These are phyloP conservation scores for Pseudogymnoascus sp. DNA, from an alignment of 2,329 filamentous ascomycete species.

Conservation along the genomic window DNA sequence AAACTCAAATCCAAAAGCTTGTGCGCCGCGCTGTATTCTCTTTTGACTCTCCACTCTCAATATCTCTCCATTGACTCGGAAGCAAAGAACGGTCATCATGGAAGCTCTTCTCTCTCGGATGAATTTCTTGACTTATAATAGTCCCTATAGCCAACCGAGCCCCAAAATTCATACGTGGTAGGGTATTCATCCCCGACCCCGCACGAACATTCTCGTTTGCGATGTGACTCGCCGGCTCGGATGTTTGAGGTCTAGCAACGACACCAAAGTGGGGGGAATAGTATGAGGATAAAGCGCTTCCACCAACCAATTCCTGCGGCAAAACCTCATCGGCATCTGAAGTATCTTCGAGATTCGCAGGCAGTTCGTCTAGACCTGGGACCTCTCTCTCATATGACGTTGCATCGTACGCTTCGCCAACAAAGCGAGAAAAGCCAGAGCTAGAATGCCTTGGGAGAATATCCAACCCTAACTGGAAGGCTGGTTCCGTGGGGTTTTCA, in stretches of 20 bases:
- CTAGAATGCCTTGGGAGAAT: constrained; percentile 2
- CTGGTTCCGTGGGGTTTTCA: neutral
- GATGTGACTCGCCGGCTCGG: neutral
- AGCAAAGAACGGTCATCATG: constrained; percentile 24
- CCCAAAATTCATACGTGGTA: neutral
- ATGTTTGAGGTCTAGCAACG: neutral
- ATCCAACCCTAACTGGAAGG: neutral
- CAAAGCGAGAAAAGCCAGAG: neutral
- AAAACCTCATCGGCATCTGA: neutral
- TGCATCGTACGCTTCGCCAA: neutral
- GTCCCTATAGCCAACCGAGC: neutral
- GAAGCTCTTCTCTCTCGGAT: constrained; percentile 17
- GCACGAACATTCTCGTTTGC: neutral
- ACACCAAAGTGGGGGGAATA: neutral
- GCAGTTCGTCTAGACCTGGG: constrained; percentile 1
- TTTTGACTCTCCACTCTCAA: constrained; percentile 1
- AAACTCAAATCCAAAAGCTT: constrained; percentile 20
- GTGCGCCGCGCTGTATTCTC: constrained; percentile 16
- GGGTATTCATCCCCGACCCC: neutral
- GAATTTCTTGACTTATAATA: constrained; percentile 1
- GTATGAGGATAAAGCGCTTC: neutral
- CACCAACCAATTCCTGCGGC: neutral
- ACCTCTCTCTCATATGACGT: constrained; percentile 10
- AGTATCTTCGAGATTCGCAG: neutral
- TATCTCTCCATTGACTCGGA: constrained; percentile 21